phyloP scores from a whole-genome alignment of 306 rosid species.

The Castanospermum australe region DNA sequence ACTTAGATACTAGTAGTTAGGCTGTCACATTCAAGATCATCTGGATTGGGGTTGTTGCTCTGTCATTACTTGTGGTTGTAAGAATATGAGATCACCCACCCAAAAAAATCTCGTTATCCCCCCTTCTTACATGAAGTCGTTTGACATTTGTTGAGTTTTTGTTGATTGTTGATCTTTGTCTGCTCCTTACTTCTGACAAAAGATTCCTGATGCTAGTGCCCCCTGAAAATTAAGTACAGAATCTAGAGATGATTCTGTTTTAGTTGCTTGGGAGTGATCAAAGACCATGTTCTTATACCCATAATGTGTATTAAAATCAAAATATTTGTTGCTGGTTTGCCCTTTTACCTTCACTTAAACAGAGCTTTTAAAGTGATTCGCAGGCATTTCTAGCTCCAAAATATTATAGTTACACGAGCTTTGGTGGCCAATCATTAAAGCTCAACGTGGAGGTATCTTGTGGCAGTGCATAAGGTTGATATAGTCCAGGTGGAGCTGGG shows the following conservation, averaged over 20 bases:
- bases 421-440: not conserved
- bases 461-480: conserved; percentile 16
- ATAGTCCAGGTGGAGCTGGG: conserved; percentile 26
- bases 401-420: conserved; percentile 3
- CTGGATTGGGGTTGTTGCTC: conserved; percentile 33
- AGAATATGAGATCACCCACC: conserved; percentile 14
- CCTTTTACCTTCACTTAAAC: conserved; percentile 13
- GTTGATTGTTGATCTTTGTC: not conserved
- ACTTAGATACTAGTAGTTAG: conserved; percentile 34
- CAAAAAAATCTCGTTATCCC: not conserved
- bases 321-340: not conserved
- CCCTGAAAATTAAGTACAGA: not conserved
- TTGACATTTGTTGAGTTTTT: conserved; percentile 18
- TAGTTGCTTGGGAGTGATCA: conserved; percentile 16
- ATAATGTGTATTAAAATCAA: not conserved
- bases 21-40: conserved; percentile 29
- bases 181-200: conserved; percentile 1
- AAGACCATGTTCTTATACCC: not conserved
- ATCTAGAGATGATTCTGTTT: conserved; percentile 7
- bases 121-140: conserved; percentile 16
- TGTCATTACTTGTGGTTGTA: conserved; percentile 19
- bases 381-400: conserved; percentile 19
- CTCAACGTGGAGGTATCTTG: conserved; percentile 4
- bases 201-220: conserved; percentile 3
- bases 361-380: conserved; percentile 26